Base-by-base conservation (phyloP, 768 basidiomycete genomes). In the Tephrocybe sp. region DNA sequence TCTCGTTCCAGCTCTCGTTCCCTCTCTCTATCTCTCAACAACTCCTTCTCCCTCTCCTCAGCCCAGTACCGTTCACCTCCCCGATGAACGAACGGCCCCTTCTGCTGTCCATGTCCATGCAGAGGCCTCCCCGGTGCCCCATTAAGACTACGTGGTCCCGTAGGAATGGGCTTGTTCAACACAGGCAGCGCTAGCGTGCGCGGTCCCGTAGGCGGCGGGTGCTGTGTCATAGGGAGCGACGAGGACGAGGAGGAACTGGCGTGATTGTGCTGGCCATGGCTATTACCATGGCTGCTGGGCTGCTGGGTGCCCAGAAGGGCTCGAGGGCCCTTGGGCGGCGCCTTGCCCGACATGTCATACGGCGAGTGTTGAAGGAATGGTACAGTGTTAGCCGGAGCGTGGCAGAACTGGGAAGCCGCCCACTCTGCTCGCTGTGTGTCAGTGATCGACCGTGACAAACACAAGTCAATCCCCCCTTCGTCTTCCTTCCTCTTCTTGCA, bases 281-380 rank as follows among this genome's bases (percentile, higher is more conserved):
- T 49, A 72, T 56, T 47, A 65, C n/a, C n/a, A n/a, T 51, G 39
- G 68, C 60, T 51, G 70, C 46, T 70, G 59, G 70, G 64, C 44
- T 70, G 71, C 9, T 71, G 58, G n/a, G 77, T 57, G 51, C 78
- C 79, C 53, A 82, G 60, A 52, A 90, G 73, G 37, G 87, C 87
- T 52, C 87, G 72, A 38, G 87, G 87, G 48, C 87, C 87, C 57
- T 75, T 78, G 56, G 87, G 87, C 59, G 87, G 87, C 44, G 80
- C 83, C 72, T 85, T 88, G 63, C 87, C 86, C 68, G 87, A 87
- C 87, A 89, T 87, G 32, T 4, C 28, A n/a, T n/a, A n/a, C n/a
- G n/a, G 28, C 28, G 7, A 13, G 28, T 13, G 28, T 30, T 30
- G n/a, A n/a, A n/a, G n/a, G n/a, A n/a, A n/a, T n/a, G n/a, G n/a